Conservation (phyloP, 805 yeast species). For the Teunomyces gatunensis region DNA sequence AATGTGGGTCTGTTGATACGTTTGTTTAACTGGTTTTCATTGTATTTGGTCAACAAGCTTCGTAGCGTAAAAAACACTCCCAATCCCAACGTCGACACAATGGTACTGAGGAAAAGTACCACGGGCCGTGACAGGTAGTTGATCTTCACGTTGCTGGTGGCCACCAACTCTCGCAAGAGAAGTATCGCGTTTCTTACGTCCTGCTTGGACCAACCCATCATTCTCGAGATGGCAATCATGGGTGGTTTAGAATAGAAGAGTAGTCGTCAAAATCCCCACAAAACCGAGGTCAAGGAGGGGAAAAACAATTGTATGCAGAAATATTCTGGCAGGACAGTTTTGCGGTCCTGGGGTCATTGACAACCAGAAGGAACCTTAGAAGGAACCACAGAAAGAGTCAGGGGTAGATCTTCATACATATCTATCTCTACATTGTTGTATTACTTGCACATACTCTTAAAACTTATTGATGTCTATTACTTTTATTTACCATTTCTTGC, state of each 20-base stretch:
- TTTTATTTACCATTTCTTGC: slow-evolving; percentile 17
- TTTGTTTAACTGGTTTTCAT: slow-evolving; percentile 26
- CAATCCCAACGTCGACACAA: slow-evolving; percentile 40
- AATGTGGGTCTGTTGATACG: slow-evolving; percentile 31
- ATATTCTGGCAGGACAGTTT: background rate
- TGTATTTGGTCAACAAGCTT: slow-evolving; percentile 27
- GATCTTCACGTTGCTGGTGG: slow-evolving; percentile 34
- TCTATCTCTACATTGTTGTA: too few relatives aligned
- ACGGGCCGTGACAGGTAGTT: slow-evolving; percentile 44
- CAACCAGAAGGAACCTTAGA: too few relatives aligned
- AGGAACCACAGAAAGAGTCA: too few relatives aligned
- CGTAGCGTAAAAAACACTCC: slow-evolving; percentile 33
- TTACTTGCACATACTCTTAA: too few relatives aligned
- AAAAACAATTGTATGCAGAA: background rate
- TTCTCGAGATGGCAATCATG: slow-evolving; percentile 36
- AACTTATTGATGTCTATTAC: background rate
- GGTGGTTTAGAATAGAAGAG: background rate
- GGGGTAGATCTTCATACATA: too few relatives aligned
- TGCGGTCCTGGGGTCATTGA: background rate
- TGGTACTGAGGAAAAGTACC: slow-evolving; percentile 37
- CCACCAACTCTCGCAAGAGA: slow-evolving; percentile 36
- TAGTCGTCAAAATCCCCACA: background rate
- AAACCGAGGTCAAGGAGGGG: background rate
- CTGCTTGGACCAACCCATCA: slow-evolving; percentile 29
- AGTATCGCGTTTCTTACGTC: slow-evolving; percentile 33